A percentile compares a stretch with the other conserved stretches of the same genome.
phyloP scores from a whole-genome alignment of 805 yeast species.

The Candida coquimbonensis region DNA sequence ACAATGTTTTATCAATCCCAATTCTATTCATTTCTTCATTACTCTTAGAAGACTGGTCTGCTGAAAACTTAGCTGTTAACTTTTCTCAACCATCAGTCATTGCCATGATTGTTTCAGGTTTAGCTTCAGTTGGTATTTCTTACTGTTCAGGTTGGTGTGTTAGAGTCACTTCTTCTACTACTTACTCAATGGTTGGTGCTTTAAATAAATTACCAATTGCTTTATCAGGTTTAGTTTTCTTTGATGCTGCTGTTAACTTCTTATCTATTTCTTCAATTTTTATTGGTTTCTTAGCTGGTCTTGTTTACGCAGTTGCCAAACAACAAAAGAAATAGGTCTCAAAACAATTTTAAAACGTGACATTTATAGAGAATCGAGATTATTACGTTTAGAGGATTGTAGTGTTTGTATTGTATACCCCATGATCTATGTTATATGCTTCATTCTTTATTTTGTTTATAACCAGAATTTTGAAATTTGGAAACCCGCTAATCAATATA shows the following conservation, averaged over 20 bases:
- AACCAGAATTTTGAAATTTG: too few relatives aligned
- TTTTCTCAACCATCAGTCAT: conserved; percentile 70
- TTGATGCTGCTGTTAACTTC: conserved; percentile 92
- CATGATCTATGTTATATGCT: conserved; percentile 1
- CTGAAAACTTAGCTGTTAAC: conserved; percentile 65
- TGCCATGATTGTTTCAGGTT: conserved; percentile 85
- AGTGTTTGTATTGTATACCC: too few relatives aligned
- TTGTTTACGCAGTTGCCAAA: conserved; percentile 93
- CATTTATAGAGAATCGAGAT: not conserved
- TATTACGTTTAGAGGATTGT: not conserved
- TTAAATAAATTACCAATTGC: conserved; percentile 97
- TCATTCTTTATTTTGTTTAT: too few relatives aligned
- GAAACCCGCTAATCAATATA: too few relatives aligned
- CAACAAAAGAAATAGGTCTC: conserved; percentile 47
- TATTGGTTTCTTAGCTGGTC: conserved; percentile 91
- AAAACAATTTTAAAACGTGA: not conserved
- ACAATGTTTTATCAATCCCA: conserved; percentile 90
- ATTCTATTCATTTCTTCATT: conserved; percentile 72
- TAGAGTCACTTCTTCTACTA: conserved; percentile 96
- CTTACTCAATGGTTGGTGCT: conserved; percentile 99
- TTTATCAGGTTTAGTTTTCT: conserved; percentile 86
- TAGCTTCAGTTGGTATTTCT: conserved; percentile 92
- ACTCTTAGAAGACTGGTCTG: conserved; percentile 87
- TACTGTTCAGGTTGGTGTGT: conserved; percentile 99
- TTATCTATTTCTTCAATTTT: conserved; percentile 85